Evolutionary conservation across 768 basidiomycete genomes (phyloP), one percentile per base, ranked within the genome.

Genomic region (Tricholoma matsutake): DNA sequence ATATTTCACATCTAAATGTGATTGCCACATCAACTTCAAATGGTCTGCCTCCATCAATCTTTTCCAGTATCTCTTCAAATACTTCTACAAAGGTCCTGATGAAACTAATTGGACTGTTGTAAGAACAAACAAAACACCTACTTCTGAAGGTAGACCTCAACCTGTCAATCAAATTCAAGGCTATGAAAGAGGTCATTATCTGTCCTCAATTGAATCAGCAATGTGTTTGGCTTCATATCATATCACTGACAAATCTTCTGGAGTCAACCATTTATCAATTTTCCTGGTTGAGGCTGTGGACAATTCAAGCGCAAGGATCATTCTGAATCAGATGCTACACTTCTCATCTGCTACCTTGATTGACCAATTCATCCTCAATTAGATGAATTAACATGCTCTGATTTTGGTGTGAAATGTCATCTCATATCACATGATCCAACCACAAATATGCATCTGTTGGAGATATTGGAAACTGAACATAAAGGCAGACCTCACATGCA

Each of bases 1-100:
- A 69, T 0, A 57, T 51, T 20, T 13, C 59, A 7, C 56, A 71
- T 0, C 61, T 64, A 63, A 67, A 53, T 70, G 73, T 31, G 29
- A 71, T 3, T 78, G 75, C 39, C 76, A 79, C 58, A 73, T 78
- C 47, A 76, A 77, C 56, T 66, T 77, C 37, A 75, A 77, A 28
- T 66, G 70, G 9, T 70, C 72, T 0, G 67, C 58, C 32, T 66
- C 71, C 0, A 65, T 69, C 1, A 71, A 74, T 13, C 47, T 78
- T 0, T 78, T 79, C 57, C 71, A 73, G 39, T 79, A 79, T 56
- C 59, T 77, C 0, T 78, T 75, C 70, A 78, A 79, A 53, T 79
- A 76, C 58, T 69, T 77, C 13, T 72, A 75, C 57, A 77, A 78
- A 63, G 67, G 65, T 0, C 63, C 61, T 13, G 65, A 67, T 9